Evolutionary conservation across 495 filamentous ascomycete species (phyloP), one percentile per base, ranked within the genome.

Genomic region (Hyaloscypha hepaticicola): DNA sequence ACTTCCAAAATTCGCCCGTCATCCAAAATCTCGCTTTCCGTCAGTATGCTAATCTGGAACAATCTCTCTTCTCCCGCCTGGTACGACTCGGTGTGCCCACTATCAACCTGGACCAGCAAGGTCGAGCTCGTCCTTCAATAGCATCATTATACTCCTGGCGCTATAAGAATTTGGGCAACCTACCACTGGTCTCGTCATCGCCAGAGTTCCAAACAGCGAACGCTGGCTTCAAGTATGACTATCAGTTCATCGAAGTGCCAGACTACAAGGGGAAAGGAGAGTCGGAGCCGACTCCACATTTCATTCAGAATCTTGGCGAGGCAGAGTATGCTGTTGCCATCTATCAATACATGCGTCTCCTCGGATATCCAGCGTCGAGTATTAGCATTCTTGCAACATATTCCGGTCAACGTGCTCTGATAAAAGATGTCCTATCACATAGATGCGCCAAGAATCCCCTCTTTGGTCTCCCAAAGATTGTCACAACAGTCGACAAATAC

Each of bases 401-500:
- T 74, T 92, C 94, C 27, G 95, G 95, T n/a, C 95, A 99, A 76
- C 82, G 87, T 52, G 92, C 93, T 55, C 79, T 98, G 72, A 93
- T 99, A 66, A 85, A 85, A 69, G 95, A 99, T 78, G 91, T 98
- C 7, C 73, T 99, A 55, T 80, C 74, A n/a, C 90, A 96, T 71
- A 83, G 95, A 31, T 99, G 95, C 71, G 84, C 84, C 11, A 90
- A 86, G 70, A 96, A 90, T 67, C 76, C 86, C 2, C 77, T 99
- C 28, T 99, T 99, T 77, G 93, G 96, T 12, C 77, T 97, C 78
- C 95, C 95, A 45, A 89, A 88, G 74, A 87, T 90, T 53, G 92
- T 99, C 27, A 91, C 90, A 1, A 98, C 96, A 21, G 96, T 99
- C 60, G 95, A 99, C 76, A 96, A 96, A 75, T 99, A 97, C 70